Base-by-base conservation (phyloP, 306 rosid species). In the Cucurbita ficifolia region DNA sequence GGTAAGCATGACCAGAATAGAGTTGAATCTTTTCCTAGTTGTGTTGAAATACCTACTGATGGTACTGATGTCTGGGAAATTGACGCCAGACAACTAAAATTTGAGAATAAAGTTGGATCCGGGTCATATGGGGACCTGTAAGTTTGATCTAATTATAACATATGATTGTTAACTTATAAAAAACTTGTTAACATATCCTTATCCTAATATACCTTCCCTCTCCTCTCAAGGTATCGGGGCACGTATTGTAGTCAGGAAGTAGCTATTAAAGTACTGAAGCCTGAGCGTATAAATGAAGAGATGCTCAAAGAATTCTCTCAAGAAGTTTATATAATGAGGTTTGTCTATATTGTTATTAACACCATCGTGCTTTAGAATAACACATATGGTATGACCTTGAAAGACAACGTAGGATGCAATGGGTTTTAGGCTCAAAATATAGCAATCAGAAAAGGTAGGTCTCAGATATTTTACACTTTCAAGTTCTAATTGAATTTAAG, bases 281-380 rank as follows among this genome's bases (percentile, higher is more conserved):
- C 94, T 73, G 99, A 95, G 78, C 89, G 85, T 29, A 84, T 91
- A 80, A 89, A 75, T 77, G 82, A 85, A 74, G 96, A 91, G 79
- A 95, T 91, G 97, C 77, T 95, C 81, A 84, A 78, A 79, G 99
- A 95, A 80, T 95, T 95, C 84, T 83, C 96, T 11, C 99, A 95
- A 83, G 99, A 95, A 88, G 99, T 95, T 75, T 95, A 91, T 81
- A 95, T 95, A 77, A 85, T 95, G 97, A 95, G 97, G 96, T 91
- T 82, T 74, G 92, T 84, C 76, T 79, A 54, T 75, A 62, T 79
- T 74, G 69, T 81, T 50, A 60, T 60, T 75, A 35, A 51, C 49
- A 33, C 58, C 78, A 33, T 75, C 35, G 14, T 45, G 59, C 46
- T 24, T 29, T 75, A 57, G 53, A 55, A 59, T 24, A 57, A 43